phyloP scores from a whole-genome alignment of 225 moss, liverwort and hornwort species.

The Takakia lepidozioides region DNA sequence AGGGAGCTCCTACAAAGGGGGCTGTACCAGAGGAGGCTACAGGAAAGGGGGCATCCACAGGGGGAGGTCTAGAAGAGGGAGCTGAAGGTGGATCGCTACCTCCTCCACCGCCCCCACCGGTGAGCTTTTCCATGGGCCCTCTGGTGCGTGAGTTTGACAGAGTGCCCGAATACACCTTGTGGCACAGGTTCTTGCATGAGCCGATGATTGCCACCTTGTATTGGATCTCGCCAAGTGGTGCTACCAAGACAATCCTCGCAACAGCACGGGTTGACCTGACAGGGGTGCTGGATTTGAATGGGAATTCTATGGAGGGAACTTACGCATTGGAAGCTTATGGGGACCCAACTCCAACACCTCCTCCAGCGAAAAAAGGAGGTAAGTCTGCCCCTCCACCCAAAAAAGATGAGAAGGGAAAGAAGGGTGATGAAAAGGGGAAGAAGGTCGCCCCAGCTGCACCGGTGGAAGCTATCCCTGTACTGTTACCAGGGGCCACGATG shows the following conservation, averaged over 20 bases:
- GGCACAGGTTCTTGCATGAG: conserved; percentile 50
- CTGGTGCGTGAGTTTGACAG: conserved; percentile 42
- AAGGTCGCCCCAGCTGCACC: background rate
- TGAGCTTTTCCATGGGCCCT: conserved; percentile 28
- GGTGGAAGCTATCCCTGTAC: conserved; percentile 27
- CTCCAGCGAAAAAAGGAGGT: conserved; percentile 14
- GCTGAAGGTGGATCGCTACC: no score
- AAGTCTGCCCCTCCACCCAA: conserved; percentile 10
- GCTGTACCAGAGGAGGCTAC: no score
- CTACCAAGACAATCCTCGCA: conserved; percentile 35
- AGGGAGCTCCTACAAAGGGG: no score
- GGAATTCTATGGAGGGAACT: conserved; percentile 12
- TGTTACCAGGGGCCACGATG: conserved; percentile 37
- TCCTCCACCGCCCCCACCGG: conserved; percentile 2
- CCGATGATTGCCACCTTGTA: conserved; percentile 37
- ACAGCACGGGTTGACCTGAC: conserved; percentile 33
- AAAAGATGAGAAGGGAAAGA: conserved; percentile 22
- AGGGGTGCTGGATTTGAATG: conserved; percentile 26
- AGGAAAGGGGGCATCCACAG: no score
- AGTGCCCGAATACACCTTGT: conserved; percentile 48
- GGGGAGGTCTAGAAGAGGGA: no score
- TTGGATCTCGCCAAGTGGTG: conserved; percentile 67
- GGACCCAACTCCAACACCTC: conserved; percentile 7
- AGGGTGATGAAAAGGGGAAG: conserved; percentile 17
- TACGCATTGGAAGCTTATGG: conserved; percentile 19